Evolutionary conservation across 1,139 yeast species (phyloP), one percentile per base, ranked within the genome.

Genomic region (Hemisphaericaspora xylanilytica): DNA sequence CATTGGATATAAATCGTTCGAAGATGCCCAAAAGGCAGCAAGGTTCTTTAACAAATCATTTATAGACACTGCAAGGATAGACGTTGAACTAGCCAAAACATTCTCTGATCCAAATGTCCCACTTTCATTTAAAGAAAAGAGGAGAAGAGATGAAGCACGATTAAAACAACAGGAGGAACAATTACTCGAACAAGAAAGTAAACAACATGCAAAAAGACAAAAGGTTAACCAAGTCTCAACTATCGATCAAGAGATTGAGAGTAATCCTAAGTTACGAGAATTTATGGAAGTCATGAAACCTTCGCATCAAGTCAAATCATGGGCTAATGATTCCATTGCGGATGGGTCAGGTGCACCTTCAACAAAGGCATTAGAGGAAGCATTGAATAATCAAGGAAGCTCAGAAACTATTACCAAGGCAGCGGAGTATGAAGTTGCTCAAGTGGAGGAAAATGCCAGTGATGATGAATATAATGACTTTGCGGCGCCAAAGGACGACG

Each of bases 241-340:
- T 25, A 62, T 82, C 21, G 82, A 80, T 49, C 73, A 76, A 33
- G 82, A 79, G 45, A 78, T 84, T 50, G 76, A 71, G 35, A 69
- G 62, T 42, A 80, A 90, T 57, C 81, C 85, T 4, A 80, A 81
- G 48, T 71, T 92, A 52, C 74, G 76, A 50, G 97, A 92, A 55
- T 92, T 76, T 50, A 70, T 92, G 61, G 86, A 85, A 47, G 85
- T 87, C 3, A 85, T 88, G 80, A 86, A 85, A 51, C 90, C 94
- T 3, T 70, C 86, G 9, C 70, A 76, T 39, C 77, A 75, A 44
- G 72, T 69, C 7, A 77, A 78, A 49, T 74, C 87, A 2, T 85
- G 94, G 94, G 83, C 86, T 8, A 85, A 86, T 58, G 92, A 84
- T 51, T 77, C 80, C 35, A 63, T 68, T 15, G 78, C 78, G 4